Evolutionary conservation across 1,284 basidiomycete genomes (phyloP), one percentile per base, ranked within the genome.

Genomic region (Pseudozyma hubeiensis): DNA sequence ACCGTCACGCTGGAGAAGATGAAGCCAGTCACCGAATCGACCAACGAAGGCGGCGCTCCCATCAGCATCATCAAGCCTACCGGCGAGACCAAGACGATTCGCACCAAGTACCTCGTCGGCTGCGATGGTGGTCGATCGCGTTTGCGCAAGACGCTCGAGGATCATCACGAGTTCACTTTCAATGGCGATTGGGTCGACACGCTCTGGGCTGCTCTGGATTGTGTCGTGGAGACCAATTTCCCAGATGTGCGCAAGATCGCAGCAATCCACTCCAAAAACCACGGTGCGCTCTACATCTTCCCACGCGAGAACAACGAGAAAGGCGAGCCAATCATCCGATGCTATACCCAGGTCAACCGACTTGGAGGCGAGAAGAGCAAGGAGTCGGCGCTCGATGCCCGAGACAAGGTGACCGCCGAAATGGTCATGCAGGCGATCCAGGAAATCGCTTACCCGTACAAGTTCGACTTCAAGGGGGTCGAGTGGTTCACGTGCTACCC

Each of bases 401-500:
- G 79, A 13, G 72, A 77, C 60, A 81, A 83, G 64, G 84, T 85
- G 16, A 84, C 83, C 6, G 75, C 79, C 29, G 81, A 83, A 35
- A 80, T 84, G 56, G 85, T 84, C 66, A 84, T 84, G 77, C 65
- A 77, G 46, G 80, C 81, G 41, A 85, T 85, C 30, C 73, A 80
- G 60, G 83, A 85, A 70, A 86, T 86, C 49, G 85, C 85, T n/a
- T 60, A 81, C 52, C 85, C 85, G 13, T 86, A 82, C 81, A 69
- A 84, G 40, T 79, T 86, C 46, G 78, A 85, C 40, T 85, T 86
- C 57, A 85, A 84, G 59, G 71, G 71, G 30, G 78, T 82, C 31
- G 85, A 85, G 50, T 80, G 85, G 85, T 85, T 85, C 66, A 84
- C 83, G 1, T 82, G 84, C 55, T 86, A 86, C 61, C 84, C 85